phyloP scores from a whole-genome alignment of 768 basidiomycete species.

The Phaffia tasmanica region DNA sequence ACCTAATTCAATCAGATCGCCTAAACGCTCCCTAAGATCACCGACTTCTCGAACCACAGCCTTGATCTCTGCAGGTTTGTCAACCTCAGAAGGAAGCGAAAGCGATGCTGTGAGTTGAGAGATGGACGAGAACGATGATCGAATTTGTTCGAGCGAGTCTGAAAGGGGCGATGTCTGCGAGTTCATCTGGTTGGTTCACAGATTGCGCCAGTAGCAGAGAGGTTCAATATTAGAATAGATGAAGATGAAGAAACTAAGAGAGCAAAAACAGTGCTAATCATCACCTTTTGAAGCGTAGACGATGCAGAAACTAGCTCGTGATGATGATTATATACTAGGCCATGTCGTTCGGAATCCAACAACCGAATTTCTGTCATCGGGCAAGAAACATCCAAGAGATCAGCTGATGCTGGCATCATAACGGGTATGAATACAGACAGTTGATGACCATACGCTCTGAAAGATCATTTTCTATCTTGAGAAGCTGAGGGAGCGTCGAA shows the following conservation, averaged over 20 bases:
- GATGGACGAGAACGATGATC: slow-evolving; percentile 18
- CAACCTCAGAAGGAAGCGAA: slow-evolving; percentile 4
- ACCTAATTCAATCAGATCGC: too few relatives aligned
- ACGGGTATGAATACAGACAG: too few relatives aligned
- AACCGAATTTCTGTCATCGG: slow-evolving; percentile 60
- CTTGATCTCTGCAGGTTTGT: too few relatives aligned
- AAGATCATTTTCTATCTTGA: slow-evolving; percentile 74
- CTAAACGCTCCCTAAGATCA: too few relatives aligned
- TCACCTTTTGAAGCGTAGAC: slow-evolving; percentile 58
- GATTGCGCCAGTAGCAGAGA: neutral
- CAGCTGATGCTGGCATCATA: neutral
- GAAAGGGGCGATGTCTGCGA: slow-evolving; percentile 22
- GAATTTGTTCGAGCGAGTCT: slow-evolving; percentile 23
- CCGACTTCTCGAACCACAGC: too few relatives aligned
- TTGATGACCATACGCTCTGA: slow-evolving; percentile 47
- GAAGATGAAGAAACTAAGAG: neutral
- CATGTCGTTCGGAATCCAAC: slow-evolving; percentile 76
- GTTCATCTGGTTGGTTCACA: slow-evolving; percentile 16
- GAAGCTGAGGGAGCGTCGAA: slow-evolving; percentile 56
- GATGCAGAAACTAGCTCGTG: slow-evolving; percentile 89
- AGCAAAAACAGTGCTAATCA: neutral
- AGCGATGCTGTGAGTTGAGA: slow-evolving; percentile 22
- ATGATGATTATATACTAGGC: slow-evolving; percentile 88
- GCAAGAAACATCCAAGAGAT: neutral
- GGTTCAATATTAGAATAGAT: neutral